phyloP scores from a whole-genome alignment of 208 protist species.

The Leishmania lainsoni region DNA sequence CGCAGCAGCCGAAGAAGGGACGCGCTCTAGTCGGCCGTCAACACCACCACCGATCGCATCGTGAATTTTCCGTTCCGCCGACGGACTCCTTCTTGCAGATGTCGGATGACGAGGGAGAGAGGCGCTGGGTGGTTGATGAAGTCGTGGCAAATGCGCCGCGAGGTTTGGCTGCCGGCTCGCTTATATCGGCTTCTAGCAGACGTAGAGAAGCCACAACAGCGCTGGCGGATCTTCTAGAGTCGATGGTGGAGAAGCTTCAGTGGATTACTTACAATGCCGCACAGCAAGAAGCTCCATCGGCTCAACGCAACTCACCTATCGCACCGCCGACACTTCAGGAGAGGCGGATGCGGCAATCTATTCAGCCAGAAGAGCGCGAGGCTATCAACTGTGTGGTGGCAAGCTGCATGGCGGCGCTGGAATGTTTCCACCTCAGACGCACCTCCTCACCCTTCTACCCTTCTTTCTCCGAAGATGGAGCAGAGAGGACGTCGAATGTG shows the following conservation, averaged over 20 bases:
- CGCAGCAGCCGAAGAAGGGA: background rate
- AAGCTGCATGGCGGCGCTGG: slow-evolving; percentile 20
- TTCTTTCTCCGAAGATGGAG: background rate
- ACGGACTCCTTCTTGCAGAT: background rate
- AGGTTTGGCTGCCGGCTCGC: too few species aligned
- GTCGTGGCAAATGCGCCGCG: background rate
- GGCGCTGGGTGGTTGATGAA: background rate
- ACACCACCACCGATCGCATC: background rate
- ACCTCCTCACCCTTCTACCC: background rate
- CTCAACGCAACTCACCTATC: background rate
- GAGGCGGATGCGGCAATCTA: background rate
- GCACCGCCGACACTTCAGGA: background rate
- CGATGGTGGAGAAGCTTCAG: slow-evolving; percentile 8
- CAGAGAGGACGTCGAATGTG: too few species aligned
- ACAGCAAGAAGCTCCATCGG: background rate
- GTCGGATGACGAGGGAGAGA: background rate
- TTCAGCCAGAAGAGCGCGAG: slow-evolving; percentile 10
- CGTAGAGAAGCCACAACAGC: background rate
- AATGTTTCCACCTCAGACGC: background rate
- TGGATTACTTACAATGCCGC: background rate
- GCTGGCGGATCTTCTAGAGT: slow-evolving; percentile 2
- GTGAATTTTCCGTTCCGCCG: background rate
- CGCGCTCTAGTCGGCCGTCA: too few species aligned
- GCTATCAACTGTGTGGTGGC: slow-evolving; percentile 12
- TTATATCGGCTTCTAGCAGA: too few species aligned